These are phyloP conservation scores for Starmerella stigmatis DNA, from an alignment of 805 yeast genomes.

Conservation along the genomic window DNA sequence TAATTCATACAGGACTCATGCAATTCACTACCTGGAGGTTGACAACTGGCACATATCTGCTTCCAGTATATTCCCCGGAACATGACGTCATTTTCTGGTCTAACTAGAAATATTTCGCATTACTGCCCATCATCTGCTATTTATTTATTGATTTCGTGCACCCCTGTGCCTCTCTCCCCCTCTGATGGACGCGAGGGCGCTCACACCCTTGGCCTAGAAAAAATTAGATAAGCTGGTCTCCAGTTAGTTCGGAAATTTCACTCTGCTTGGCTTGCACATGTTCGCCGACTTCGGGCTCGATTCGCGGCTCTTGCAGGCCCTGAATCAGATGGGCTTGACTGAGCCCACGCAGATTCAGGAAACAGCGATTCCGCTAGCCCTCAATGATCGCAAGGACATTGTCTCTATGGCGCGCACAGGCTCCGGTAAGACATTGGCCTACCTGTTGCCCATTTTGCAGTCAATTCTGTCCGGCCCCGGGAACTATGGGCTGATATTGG, in stretches of 20 bases:
- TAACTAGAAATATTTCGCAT: too few species aligned
- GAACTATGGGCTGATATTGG: conserved; percentile 53
- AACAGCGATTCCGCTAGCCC: conserved; percentile 81
- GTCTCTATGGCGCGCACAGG: conserved; percentile 94
- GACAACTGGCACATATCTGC: too few species aligned
- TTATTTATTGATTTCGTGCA: too few species aligned
- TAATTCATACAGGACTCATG: too few species aligned
- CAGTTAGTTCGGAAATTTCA: neutral
- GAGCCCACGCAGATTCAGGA: conserved; percentile 88
- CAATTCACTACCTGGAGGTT: too few species aligned
- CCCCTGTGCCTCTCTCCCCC: neutral
- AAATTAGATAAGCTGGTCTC: conserved; percentile 10
- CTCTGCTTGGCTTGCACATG: conserved; percentile 1
- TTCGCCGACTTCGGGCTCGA: conserved; percentile 77
- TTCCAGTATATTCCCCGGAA: too few species aligned
- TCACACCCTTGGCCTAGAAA: neutral
- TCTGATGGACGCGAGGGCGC: too few species aligned
- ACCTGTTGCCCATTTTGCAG: conserved; percentile 77
- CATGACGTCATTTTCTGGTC: too few species aligned
- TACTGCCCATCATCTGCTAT: too few species aligned
- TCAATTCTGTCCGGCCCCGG: conserved; percentile 44
- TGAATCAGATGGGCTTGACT: conserved; percentile 65
- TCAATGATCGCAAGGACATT: conserved; percentile 81
- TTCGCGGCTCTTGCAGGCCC: conserved; percentile 72
- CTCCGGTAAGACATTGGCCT: conserved; percentile 90